Evolutionary conservation across 1,284 basidiomycete genomes (phyloP).

Genomic region (Termitomyces sp.): DNA sequence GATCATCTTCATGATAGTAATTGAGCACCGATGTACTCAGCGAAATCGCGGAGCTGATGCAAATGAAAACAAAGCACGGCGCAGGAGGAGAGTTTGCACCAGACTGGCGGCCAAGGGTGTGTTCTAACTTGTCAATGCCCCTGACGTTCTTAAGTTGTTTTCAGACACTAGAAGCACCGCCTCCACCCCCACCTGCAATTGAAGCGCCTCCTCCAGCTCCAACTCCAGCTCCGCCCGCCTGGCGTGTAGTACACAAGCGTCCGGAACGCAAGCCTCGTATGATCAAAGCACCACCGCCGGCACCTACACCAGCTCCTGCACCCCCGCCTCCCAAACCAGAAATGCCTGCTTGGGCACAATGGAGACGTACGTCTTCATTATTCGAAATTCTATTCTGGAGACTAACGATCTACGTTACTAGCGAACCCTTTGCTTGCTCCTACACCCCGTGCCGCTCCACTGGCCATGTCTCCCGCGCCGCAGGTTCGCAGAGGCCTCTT

Average conservation of each 20-base stretch:
- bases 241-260: conserved; percentile 65
- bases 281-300: conserved; percentile 37
- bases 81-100: conserved; percentile 64
- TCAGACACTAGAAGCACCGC: conserved; percentile 10
- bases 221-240: conserved; percentile 56
- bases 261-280: conserved; percentile 42
- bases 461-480: conserved; percentile 38
- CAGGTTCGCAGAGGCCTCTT: conserved; percentile 57
- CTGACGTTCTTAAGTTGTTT: background rate
- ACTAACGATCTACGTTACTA: conserved; percentile 20
- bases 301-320: conserved; percentile 38
- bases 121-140: conserved; percentile 14
- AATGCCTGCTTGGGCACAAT: conserved; percentile 70
- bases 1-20: background rate
- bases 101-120: conserved; percentile 57
- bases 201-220: conserved; percentile 28
- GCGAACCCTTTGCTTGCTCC: conserved; percentile 56
- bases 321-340: conserved; percentile 41
- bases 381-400: background rate
- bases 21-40: conserved; percentile 29
- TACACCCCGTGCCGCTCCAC: conserved; percentile 30
- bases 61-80: conserved; percentile 69
- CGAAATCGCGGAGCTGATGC: conserved; percentile 73
- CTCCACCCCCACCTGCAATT: conserved; percentile 14
- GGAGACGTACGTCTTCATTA: conserved; percentile 46